Base-by-base conservation (phyloP, 108 stramenopile species). In the Fragilariopsis cylindrus region DNA sequence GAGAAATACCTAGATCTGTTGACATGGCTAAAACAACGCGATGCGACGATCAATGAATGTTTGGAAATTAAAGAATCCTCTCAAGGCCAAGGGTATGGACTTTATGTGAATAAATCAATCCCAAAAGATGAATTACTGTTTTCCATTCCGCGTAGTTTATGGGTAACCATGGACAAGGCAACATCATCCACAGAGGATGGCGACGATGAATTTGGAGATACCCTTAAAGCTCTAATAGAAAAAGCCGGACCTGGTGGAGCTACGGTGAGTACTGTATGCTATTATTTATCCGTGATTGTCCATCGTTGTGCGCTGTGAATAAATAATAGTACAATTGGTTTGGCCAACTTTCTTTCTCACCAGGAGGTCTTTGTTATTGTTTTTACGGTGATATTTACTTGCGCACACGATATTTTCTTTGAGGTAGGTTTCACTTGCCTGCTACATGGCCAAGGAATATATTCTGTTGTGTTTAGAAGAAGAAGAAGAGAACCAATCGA, bases 401-500 rank as follows among this genome's bases (percentile, higher is more conserved):
- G 2, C 30, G 30, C 30, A 30, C 30, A 30, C 30, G 30, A 30
- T 30, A 30, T 30, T 30, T 30, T 30, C 30, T 30, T 30, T 30
- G 30, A 30, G 30, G 30, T 30, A 30, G 30, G 30, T 30, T 30
- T 30, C 78, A 4, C 70, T 93, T 79, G 87, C 90, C 8, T 90
- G 89, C 40, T 90, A 81, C 60, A 65, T 90, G 48, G 92, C 92
- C 2, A 88, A 87, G 74, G 88, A 90, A 71, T 82, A 82, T 52
- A 56, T 90, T 12, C 18, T 82, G 5, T 42, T 58, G 5, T 52
- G 60, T 48, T 52, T 65, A 39, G 83, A 87, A 65, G 62, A 75
- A 57, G 77, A 76, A 1, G 71, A 66, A 4, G 63, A 55, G 12
- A 48, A 46, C 0, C 7, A 69, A 39, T 45, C 47, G 6, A 64